These are phyloP conservation scores for Diversispora epigaea DNA, from an alignment of 192 early-diverging fungal species.

Conservation along the genomic window DNA sequence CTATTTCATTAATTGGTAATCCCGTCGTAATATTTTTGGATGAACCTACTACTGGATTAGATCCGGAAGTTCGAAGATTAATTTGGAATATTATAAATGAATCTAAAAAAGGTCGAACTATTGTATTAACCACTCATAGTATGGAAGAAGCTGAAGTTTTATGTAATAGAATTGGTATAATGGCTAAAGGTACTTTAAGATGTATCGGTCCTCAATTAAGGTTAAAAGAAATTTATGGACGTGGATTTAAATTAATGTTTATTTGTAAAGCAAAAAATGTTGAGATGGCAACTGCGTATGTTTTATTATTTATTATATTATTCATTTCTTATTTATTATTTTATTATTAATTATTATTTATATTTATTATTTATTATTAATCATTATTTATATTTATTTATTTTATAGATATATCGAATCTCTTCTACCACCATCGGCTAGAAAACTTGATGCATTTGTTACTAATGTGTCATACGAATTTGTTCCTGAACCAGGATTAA, in stretches of 20 bases:
- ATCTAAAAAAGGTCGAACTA: constrained; percentile 58
- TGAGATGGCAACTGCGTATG: constrained; percentile 47
- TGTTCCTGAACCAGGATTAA: constrained; percentile 44
- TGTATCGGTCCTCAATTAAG: constrained; percentile 61
- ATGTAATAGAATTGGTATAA: constrained; percentile 74
- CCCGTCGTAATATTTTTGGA: constrained; percentile 75
- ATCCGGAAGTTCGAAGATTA: constrained; percentile 69
- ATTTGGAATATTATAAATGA: constrained; percentile 72
- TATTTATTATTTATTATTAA: neutral
- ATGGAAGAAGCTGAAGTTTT: constrained; percentile 81
- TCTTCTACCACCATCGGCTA: constrained; percentile 53
- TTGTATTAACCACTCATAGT: constrained; percentile 69
- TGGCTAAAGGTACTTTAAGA: constrained; percentile 68
- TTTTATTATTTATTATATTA: constrained; percentile 33
- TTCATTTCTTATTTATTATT: neutral
- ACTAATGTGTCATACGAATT: constrained; percentile 67
- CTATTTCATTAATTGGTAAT: constrained; percentile 69
- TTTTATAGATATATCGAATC: constrained; percentile 37
- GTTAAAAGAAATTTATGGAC: constrained; percentile 68
- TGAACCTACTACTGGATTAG: constrained; percentile 78
- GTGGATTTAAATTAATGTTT: constrained; percentile 67
- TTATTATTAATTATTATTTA: neutral
- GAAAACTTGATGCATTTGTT: constrained; percentile 53
- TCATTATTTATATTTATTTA: too few relatives aligned
- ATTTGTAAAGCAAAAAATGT: constrained; percentile 46